Conservation (phyloP, 176 grass and related monocot species). For the Stipa capillata region DNA sequence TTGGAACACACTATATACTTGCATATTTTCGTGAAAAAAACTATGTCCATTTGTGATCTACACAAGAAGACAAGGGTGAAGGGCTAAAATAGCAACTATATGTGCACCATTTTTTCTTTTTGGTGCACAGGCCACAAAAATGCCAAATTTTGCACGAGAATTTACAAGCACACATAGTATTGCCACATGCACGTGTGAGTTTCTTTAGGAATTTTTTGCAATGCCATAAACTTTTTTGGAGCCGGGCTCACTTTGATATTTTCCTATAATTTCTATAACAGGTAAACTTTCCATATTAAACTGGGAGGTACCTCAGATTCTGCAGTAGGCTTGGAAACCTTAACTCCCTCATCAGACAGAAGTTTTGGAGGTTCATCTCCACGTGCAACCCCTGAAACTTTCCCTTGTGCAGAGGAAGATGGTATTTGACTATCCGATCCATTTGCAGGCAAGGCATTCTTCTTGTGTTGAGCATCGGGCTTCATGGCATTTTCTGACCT, state of each 20-base stretch:
- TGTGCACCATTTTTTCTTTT: background rate
- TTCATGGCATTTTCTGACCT: constrained; percentile 55
- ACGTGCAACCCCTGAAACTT: constrained; percentile 45
- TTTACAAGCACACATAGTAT: background rate
- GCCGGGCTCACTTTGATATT: background rate
- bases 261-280: constrained; percentile 13
- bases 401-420: constrained; percentile 37
- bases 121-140: background rate
- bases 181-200: background rate
- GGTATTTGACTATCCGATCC: constrained; percentile 44
- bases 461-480: constrained; percentile 55
- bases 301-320: constrained; percentile 69
- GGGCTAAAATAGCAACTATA: background rate
- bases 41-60: no score
- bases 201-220: background rate
- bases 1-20: background rate
- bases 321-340: constrained; percentile 44
- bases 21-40: background rate
- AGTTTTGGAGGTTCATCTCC: constrained; percentile 59
- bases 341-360: constrained; percentile 49
- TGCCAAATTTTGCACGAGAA: background rate
- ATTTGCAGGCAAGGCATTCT: constrained; percentile 40
- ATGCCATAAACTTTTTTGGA: background rate
- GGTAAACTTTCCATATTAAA: background rate
- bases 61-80: background rate